These are phyloP conservation scores for Gypsophila paniculata DNA, from an alignment of 179 eudicot species.

Conservation along the genomic window DNA sequence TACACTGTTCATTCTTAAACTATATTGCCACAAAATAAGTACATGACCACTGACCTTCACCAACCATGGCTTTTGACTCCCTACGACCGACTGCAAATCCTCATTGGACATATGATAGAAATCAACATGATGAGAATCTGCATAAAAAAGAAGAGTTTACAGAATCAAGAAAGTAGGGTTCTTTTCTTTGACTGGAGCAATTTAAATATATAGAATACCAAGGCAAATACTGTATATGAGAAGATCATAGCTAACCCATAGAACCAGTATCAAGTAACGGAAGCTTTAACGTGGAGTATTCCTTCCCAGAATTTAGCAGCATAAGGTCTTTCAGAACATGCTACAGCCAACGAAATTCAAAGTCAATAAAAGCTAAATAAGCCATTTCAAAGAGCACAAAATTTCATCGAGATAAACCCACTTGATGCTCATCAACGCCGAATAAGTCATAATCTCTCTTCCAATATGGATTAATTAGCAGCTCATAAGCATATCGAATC, in stretches of 20 bases:
- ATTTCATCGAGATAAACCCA: slow-evolving; percentile 32
- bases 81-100: slow-evolving; percentile 42
- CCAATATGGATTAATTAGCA: slow-evolving; percentile 63
- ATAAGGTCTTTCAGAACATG: slow-evolving; percentile 37
- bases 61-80: slow-evolving; percentile 44
- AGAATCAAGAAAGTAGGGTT: background rate
- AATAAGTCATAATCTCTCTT: slow-evolving; percentile 80
- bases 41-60: slow-evolving; percentile 52
- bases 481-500: slow-evolving; percentile 88
- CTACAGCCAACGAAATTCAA: slow-evolving; percentile 35
- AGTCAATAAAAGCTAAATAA: slow-evolving; percentile 8
- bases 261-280: slow-evolving; percentile 52
- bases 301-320: slow-evolving; percentile 40
- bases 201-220: background rate
- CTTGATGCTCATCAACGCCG: slow-evolving; percentile 68
- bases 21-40: slow-evolving; percentile 5
- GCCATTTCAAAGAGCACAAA: slow-evolving; percentile 1
- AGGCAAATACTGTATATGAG: slow-evolving; percentile 2
- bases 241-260: slow-evolving; percentile 46
- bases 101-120: slow-evolving; percentile 35
- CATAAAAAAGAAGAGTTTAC: slow-evolving; percentile 4
- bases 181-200: background rate
- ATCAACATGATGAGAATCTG: slow-evolving; percentile 44
- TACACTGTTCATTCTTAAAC: background rate
- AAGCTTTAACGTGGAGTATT: slow-evolving; percentile 43